phyloP scores from a whole-genome alignment of 129 eudicot species.

The Gnaphalium uliginosum region DNA sequence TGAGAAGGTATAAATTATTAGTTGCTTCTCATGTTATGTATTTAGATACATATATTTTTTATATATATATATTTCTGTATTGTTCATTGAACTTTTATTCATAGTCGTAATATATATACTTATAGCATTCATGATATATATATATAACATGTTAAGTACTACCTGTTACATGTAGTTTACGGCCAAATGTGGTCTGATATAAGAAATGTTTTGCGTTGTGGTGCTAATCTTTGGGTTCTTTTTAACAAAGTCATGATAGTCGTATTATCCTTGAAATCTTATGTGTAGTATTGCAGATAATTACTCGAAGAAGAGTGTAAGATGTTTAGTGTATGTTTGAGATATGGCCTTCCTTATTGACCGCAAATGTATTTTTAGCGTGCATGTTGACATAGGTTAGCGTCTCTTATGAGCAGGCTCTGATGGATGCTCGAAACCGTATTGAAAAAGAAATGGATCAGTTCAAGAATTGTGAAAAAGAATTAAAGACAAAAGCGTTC shows the following conservation, averaged over 20 bases:
- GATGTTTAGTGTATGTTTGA: slow-evolving; percentile 16
- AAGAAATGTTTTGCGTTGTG: background rate
- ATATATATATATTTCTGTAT: background rate
- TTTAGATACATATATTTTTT: too few species aligned
- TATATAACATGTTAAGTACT: too few species aligned
- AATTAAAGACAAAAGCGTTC: slow-evolving; percentile 83
- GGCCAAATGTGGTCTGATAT: background rate
- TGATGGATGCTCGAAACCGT: slow-evolving; percentile 71
- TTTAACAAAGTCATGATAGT: background rate
- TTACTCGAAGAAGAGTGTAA: background rate
- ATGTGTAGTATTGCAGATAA: background rate
- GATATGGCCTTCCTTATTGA: slow-evolving; percentile 30
- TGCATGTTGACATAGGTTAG: slow-evolving; percentile 68
- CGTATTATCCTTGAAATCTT: slow-evolving; percentile 1
- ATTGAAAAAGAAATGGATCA: slow-evolving; percentile 87
- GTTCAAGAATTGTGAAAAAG: slow-evolving; percentile 78
- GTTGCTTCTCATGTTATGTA: background rate
- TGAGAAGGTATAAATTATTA: slow-evolving; percentile 46
- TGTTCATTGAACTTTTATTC: background rate
- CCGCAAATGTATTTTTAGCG: slow-evolving; percentile 22
- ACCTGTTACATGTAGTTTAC: background rate
- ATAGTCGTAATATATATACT: background rate
- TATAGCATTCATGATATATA: too few species aligned
- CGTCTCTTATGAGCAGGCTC: slow-evolving; percentile 93
- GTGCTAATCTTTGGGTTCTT: background rate